Evolutionary conservation across 2,329 filamentous ascomycete species (phyloP).

Genomic region (Penicillium sp.): DNA sequence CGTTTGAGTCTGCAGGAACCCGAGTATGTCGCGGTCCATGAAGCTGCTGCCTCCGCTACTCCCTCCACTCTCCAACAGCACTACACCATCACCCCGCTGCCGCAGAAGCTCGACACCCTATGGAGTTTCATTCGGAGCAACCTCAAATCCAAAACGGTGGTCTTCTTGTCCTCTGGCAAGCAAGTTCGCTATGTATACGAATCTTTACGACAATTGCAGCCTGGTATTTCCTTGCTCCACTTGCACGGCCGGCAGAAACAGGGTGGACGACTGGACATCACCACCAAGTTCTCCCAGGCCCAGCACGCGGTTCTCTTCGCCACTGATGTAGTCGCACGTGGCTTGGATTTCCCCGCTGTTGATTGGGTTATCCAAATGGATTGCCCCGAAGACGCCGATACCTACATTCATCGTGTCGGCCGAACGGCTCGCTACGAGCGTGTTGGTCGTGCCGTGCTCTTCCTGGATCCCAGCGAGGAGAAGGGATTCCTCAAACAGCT

Average conservation of each 20-base stretch:
- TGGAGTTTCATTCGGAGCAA: slow-evolving; percentile 91
- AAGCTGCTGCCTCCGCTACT: slow-evolving; percentile 73
- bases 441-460: slow-evolving; percentile 80
- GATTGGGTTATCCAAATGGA: slow-evolving; percentile 99
- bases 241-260: slow-evolving; percentile 94
- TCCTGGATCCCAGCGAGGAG: slow-evolving; percentile 89
- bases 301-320: slow-evolving; percentile 88
- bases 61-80: slow-evolving; percentile 83
- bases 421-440: slow-evolving; percentile 91
- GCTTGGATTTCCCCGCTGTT: slow-evolving; percentile 91
- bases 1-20: slow-evolving; percentile 83
- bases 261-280: slow-evolving; percentile 80
- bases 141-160: slow-evolving; percentile 88
- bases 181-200: slow-evolving; percentile 97
- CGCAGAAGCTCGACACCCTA: slow-evolving; percentile 85
- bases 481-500: slow-evolving; percentile 82
- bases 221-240: slow-evolving; percentile 88
- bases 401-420: slow-evolving; percentile 94
- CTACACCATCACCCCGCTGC: slow-evolving; percentile 78
- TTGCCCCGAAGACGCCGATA: slow-evolving; percentile 92
- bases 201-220: slow-evolving; percentile 85
- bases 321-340: slow-evolving; percentile 90
- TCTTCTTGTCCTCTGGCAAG: slow-evolving; percentile 92
- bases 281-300: slow-evolving; percentile 72
- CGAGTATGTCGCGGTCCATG: slow-evolving; percentile 92